Percentiles rank a stretch among this genome's conserved stretches.
Conservation (phyloP, 192 early-diverging fungal genomes). For the Coemansia sp. region DNA sequence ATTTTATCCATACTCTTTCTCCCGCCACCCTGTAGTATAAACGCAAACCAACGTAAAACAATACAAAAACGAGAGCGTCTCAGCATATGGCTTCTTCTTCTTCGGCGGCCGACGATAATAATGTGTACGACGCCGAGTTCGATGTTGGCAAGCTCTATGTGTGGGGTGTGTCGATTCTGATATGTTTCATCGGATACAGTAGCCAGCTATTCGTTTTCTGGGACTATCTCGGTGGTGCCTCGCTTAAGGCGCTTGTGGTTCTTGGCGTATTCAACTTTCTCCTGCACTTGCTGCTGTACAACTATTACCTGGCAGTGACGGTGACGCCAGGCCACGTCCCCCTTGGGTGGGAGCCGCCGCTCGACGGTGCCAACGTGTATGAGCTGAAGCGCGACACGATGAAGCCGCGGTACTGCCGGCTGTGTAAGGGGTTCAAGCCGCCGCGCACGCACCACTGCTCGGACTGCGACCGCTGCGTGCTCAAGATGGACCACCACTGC, state of each 20-base stretch:
- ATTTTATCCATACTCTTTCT: neutral
- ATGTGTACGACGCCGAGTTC: constrained; percentile 44
- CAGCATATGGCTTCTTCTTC: constrained; percentile 7
- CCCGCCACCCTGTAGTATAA: neutral
- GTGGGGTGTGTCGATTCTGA: constrained; percentile 59
- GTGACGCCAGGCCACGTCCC: constrained; percentile 85
- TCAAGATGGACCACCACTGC: constrained; percentile 88
- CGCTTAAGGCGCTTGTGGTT: constrained; percentile 44
- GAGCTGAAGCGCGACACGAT: constrained; percentile 69
- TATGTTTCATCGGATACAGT: constrained; percentile 61
- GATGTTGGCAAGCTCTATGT: constrained; percentile 55
- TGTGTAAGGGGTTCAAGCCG: constrained; percentile 68
- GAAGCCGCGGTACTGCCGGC: constrained; percentile 70
- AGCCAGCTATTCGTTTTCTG: constrained; percentile 67
- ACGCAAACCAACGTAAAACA: neutral
- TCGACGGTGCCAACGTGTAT: constrained; percentile 49
- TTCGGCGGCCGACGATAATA: constrained; percentile 9
- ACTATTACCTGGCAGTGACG: constrained; percentile 78
- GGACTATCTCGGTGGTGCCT: constrained; percentile 53
- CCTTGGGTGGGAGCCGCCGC: constrained; percentile 44
- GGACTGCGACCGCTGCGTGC: constrained; percentile 71
- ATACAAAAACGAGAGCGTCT: neutral
- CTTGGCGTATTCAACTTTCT: constrained; percentile 77
- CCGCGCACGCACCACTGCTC: constrained; percentile 79
- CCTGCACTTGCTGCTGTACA: constrained; percentile 76